These are phyloP conservation scores for Schizosaccharomyces pombe DNA, from an alignment of 805 yeast genomes.

Conservation along the genomic window DNA sequence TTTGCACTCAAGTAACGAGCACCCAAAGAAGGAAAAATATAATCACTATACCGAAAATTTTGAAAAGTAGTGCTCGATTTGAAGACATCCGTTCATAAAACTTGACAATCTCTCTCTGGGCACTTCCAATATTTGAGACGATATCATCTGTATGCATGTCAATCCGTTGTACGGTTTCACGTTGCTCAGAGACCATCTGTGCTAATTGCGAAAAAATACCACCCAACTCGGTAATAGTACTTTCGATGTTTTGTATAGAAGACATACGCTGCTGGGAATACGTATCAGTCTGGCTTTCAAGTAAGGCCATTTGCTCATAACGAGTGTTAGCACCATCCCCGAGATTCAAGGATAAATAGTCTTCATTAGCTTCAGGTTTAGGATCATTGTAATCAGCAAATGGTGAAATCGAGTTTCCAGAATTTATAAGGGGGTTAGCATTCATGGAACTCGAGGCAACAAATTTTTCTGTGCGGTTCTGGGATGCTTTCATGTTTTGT, in stretches of 20 bases:
- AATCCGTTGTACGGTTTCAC: conserved; percentile 84
- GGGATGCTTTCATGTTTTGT: conserved; percentile 51
- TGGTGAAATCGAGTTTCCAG: background rate
- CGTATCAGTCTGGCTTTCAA: conserved; percentile 53
- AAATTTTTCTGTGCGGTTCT: conserved; percentile 64
- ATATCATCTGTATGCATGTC: conserved; percentile 90
- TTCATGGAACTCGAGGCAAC: conserved; percentile 24
- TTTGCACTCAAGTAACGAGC: conserved; percentile 9
- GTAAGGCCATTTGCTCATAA: conserved; percentile 46
- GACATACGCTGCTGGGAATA: conserved; percentile 64
- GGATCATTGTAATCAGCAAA: background rate
- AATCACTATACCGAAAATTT: conserved; percentile 68
- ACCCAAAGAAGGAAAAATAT: conserved; percentile 13
- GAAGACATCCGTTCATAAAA: conserved; percentile 71
- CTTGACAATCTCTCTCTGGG: conserved; percentile 77
- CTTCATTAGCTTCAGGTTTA: conserved; percentile 2
- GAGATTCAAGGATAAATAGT: conserved; percentile 12
- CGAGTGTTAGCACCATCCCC: conserved; percentile 16
- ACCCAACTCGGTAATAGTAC: conserved; percentile 94
- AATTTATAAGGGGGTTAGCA: background rate
- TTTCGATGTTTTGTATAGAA: conserved; percentile 89
- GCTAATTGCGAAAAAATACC: conserved; percentile 83
- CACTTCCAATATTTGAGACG: conserved; percentile 69
- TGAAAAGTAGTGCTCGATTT: conserved; percentile 78
- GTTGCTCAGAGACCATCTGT: conserved; percentile 92